Evolutionary conservation across 768 basidiomycete species (phyloP).

Genomic region (Clavaria fumosa): DNA sequence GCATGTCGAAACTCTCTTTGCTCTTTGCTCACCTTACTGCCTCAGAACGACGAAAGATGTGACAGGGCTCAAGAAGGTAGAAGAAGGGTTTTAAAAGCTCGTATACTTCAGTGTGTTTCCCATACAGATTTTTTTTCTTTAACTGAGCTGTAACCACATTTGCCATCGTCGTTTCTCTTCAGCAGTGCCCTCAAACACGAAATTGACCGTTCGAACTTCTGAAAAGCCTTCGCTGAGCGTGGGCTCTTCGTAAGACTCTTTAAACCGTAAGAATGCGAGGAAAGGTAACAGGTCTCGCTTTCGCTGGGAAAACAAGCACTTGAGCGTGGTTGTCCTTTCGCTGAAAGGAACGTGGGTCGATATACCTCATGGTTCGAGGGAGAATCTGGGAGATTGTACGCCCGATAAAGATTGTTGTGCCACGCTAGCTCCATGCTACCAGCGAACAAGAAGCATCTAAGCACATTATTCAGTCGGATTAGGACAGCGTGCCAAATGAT

Average conservation of each 20-base stretch:
- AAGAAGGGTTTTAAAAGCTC: too few species aligned
- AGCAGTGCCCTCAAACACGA: conserved; percentile 62
- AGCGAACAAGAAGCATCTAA: conserved; percentile 61
- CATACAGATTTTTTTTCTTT: neutral
- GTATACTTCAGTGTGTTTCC: too few species aligned
- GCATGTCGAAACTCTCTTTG: neutral
- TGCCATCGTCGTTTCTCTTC: conserved; percentile 61
- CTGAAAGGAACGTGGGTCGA: conserved; percentile 1
- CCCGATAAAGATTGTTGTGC: conserved; percentile 89
- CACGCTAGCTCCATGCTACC: conserved; percentile 70
- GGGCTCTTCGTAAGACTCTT: conserved; percentile 53
- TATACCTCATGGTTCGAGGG: conserved; percentile 27
- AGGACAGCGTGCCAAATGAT: neutral
- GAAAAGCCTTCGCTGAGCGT: conserved; percentile 52
- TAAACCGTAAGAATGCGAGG: conserved; percentile 41
- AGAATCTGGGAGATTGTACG: conserved; percentile 40
- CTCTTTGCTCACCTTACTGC: neutral
- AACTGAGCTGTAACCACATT: conserved; percentile 55
- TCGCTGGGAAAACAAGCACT: conserved; percentile 18
- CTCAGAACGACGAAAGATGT: conserved; percentile 22
- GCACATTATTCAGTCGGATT: neutral
- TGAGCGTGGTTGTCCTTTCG: neutral
- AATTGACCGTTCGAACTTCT: conserved; percentile 65
- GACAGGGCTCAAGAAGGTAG: conserved; percentile 18
- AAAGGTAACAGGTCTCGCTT: conserved; percentile 42